Percentiles rank a stretch among this genome's conserved stretches.
phyloP scores from a whole-genome alignment of 495 filamentous ascomycete species.

The Cercophora scortea region DNA sequence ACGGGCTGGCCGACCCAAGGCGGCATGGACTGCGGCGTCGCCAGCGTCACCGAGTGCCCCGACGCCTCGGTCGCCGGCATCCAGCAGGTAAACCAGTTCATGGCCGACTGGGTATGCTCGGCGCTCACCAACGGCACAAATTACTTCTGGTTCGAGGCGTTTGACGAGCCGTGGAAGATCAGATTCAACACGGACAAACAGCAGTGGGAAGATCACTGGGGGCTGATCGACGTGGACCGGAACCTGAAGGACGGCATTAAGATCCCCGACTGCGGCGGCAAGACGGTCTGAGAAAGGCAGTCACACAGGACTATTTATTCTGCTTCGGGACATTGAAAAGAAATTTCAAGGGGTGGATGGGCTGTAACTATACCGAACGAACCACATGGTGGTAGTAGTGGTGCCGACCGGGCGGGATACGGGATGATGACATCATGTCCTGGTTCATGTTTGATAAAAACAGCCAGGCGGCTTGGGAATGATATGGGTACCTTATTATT shows the following conservation, averaged over 20 bases:
- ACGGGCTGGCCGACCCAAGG: slow-evolving; percentile 88
- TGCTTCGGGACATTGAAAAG: too few relatives aligned
- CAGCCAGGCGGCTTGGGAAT: too few relatives aligned
- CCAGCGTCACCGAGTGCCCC: slow-evolving; percentile 40
- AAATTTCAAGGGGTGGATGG: too few relatives aligned
- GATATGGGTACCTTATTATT: too few relatives aligned
- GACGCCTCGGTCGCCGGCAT: slow-evolving; percentile 71
- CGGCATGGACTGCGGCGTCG: slow-evolving; percentile 67
- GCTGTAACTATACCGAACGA: too few relatives aligned
- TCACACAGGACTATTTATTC: too few relatives aligned
- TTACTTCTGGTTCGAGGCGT: slow-evolving; percentile 96
- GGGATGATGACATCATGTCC: too few relatives aligned
- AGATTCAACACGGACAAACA: slow-evolving; percentile 57
- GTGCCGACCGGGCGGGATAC: too few relatives aligned
- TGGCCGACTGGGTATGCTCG: slow-evolving; percentile 80
- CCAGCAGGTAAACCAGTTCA: slow-evolving; percentile 74
- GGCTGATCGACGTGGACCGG: slow-evolving; percentile 78
- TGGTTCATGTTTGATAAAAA: too few relatives aligned
- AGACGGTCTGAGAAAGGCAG: slow-evolving; percentile 44
- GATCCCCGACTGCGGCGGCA: slow-evolving; percentile 82
- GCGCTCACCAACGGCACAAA: slow-evolving; percentile 71
- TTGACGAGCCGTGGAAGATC: slow-evolving; percentile 93
- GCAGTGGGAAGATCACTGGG: slow-evolving; percentile 96
- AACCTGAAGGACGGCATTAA: slow-evolving; percentile 78
- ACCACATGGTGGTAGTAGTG: too few relatives aligned